Conservation (phyloP, 331 rosid species). For the Quercus tomentella region DNA sequence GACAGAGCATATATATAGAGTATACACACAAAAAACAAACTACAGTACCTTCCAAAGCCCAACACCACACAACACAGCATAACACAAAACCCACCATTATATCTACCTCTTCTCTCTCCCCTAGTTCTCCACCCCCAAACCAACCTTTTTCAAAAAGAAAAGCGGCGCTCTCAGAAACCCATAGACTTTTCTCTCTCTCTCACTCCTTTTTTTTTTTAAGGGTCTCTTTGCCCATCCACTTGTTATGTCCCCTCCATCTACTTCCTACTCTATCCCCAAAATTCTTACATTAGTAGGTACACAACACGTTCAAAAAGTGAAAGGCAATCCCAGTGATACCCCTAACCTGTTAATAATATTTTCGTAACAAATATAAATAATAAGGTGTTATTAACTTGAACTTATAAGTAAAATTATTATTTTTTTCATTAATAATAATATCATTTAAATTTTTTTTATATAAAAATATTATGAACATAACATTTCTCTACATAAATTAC, state of each 20-base stretch:
- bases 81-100: not conserved
- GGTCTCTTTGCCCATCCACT: too few species aligned
- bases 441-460: accelerated
- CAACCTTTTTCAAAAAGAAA: conserved; percentile 1
- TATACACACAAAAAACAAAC: not conserved
- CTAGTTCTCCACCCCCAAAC: not conserved
- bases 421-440: accelerated
- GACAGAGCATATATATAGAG: not conserved
- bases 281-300: not conserved
- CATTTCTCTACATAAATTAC: accelerated
- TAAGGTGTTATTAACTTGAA: accelerated
- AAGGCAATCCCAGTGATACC: too few species aligned
- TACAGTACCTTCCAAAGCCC: not conserved
- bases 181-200: not conserved
- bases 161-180: conserved; percentile 20
- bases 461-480: accelerated
- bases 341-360: too few species aligned
- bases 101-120: not conserved
- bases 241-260: not conserved
- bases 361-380: accelerated
- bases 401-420: accelerated
- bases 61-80: not conserved
- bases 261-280: not conserved
- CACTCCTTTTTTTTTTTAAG: not conserved
- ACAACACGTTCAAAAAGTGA: too few species aligned